Percentiles rank a stretch among this genome's conserved stretches.
Evolutionary conservation across 768 basidiomycete genomes (phyloP).

Genomic region (Rhodotorula graminis): DNA sequence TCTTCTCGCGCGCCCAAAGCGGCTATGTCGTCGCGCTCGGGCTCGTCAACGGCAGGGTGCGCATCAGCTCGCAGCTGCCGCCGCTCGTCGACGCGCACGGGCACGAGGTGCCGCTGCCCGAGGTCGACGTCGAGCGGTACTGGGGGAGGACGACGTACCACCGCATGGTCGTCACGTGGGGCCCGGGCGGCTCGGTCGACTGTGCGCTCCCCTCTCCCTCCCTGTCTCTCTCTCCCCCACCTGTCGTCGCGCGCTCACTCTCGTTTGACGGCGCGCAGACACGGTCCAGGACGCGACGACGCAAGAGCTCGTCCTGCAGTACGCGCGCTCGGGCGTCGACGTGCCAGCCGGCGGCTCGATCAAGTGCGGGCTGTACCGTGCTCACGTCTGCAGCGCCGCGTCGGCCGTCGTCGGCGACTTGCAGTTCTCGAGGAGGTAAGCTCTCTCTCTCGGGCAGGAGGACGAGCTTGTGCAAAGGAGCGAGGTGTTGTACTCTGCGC

Average conservation of each 20-base stretch:
- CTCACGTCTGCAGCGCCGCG: constrained; percentile 22
- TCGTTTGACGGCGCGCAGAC: neutral
- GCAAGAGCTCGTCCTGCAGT: constrained; percentile 14
- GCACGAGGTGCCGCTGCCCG: neutral
- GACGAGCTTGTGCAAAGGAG: too few relatives aligned
- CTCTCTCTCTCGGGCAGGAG: too few relatives aligned
- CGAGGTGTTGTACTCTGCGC: too few relatives aligned
- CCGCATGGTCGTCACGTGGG: constrained; percentile 12
- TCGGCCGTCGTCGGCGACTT: constrained; percentile 26
- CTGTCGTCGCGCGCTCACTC: neutral
- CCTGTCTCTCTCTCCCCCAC: neutral
- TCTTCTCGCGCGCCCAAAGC: constrained; percentile 27
- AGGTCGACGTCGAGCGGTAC: neutral
- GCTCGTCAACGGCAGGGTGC: constrained; percentile 26
- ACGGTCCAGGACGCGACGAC: constrained; percentile 3
- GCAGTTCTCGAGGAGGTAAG: constrained; percentile 5
- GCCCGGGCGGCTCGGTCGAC: constrained; percentile 18
- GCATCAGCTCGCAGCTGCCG: constrained; percentile 7
- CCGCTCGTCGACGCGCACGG: neutral
- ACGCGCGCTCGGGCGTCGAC: neutral
- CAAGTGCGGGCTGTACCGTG: constrained; percentile 28
- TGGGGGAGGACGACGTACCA: constrained; percentile 20
- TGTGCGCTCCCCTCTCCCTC: constrained; percentile 1
- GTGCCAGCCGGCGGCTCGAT: constrained; percentile 13
- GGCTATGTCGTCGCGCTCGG: constrained; percentile 31